Evolutionary conservation across 768 basidiomycete species (phyloP).

Genomic region (Calvatia gigantea): DNA sequence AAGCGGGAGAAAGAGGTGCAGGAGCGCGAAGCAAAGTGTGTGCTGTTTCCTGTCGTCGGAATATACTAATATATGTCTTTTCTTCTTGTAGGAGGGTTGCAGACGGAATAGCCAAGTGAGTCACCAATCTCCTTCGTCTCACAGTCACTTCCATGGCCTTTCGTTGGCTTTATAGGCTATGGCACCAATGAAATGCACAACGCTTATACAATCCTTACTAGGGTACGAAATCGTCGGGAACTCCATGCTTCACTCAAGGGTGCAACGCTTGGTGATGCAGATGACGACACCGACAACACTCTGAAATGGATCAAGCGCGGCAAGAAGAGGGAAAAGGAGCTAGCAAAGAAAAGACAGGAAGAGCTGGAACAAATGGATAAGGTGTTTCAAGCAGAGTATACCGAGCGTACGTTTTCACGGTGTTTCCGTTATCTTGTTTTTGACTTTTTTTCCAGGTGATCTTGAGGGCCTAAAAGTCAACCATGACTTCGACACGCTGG

Average conservation of each 20-base stretch:
- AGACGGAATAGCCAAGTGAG: conserved; percentile 87
- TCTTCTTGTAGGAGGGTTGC: conserved; percentile 53
- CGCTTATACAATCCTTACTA: conserved; percentile 52
- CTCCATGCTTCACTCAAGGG: conserved; percentile 92
- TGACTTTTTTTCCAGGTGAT: conserved; percentile 58
- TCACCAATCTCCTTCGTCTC: conserved; percentile 27
- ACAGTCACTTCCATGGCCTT: conserved; percentile 48
- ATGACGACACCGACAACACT: conserved; percentile 73
- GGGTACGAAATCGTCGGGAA: conserved; percentile 92
- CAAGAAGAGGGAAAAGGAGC: conserved; percentile 89
- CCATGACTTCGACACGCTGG: conserved; percentile 90
- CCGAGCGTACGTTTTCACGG: conserved; percentile 63
- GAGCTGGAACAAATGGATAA: conserved; percentile 87
- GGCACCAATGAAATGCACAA: conserved; percentile 23
- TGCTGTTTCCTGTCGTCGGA: conserved; percentile 18
- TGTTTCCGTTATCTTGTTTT: background rate
- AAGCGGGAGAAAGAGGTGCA: conserved; percentile 65
- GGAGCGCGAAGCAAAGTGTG: conserved; percentile 76
- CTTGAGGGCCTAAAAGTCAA: conserved; percentile 92
- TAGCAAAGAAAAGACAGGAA: conserved; percentile 76
- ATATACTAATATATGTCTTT: conserved; percentile 23
- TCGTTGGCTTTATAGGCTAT: conserved; percentile 36
- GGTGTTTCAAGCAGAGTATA: conserved; percentile 71
- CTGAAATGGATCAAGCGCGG: conserved; percentile 88
- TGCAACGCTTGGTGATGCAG: conserved; percentile 85